phyloP scores from a whole-genome alignment of 805 yeast species.

The Saccharomycopsis sp. region DNA sequence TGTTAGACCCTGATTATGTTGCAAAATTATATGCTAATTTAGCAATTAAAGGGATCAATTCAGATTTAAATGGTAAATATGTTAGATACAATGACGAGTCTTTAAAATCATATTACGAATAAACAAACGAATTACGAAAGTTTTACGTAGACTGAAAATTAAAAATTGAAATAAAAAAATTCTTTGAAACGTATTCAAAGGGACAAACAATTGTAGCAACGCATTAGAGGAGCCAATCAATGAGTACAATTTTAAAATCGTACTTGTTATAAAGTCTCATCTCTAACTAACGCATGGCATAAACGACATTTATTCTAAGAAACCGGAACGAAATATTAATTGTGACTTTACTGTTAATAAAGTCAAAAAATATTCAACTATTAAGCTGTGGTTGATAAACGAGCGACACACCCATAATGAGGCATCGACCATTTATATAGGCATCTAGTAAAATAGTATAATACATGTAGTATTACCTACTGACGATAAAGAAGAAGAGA shows the following conservation, averaged over 20 bases:
- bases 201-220: conserved; percentile 15
- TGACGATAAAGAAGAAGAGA: conserved; percentile 17
- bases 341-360: conserved; percentile 20
- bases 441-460: conserved; percentile 17
- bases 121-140: no score
- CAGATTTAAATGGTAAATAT: conserved; percentile 54
- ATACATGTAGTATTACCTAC: conserved; percentile 20
- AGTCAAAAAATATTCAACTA: conserved; percentile 20
- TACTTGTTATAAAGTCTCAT: conserved; percentile 1
- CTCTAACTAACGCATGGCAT: conserved; percentile 13
- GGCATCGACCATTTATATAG: conserved; percentile 14
- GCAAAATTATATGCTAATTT: conserved; percentile 60
- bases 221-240: conserved; percentile 8
- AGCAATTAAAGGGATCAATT: conserved; percentile 48
- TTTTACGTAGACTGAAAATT: no score
- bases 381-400: conserved; percentile 19
- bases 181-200: not conserved
- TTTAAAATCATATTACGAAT: conserved; percentile 1
- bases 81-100: conserved; percentile 44
- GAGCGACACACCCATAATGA: conserved; percentile 16
- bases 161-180: no score
- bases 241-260: not conserved
- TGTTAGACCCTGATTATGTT: conserved; percentile 63
- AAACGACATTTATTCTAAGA: conserved; percentile 15
- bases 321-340: conserved; percentile 20